Conservation (phyloP, 352 stramenopile genomes). For the Globisporangium okanoganense region DNA sequence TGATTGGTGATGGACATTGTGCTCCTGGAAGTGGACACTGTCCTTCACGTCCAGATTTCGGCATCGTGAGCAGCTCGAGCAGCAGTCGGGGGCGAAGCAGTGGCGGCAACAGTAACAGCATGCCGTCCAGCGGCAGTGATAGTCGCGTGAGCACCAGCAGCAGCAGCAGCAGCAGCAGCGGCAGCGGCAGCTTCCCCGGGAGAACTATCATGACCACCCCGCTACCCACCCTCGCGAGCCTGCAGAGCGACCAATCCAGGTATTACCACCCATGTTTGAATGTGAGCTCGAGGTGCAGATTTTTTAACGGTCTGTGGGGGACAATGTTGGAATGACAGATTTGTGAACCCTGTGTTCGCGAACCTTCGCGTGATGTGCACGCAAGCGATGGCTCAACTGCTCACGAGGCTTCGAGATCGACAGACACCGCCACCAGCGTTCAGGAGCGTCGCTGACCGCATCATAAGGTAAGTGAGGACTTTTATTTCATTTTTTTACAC, state of each 20-base stretch:
- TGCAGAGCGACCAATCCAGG: background rate
- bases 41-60: background rate
- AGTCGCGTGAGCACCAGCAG: background rate
- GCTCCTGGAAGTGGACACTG: background rate
- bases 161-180: background rate
- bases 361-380: slow-evolving; percentile 7
- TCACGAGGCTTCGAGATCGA: slow-evolving; percentile 11
- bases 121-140: background rate
- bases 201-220: background rate
- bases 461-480: background rate
- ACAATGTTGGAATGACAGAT: background rate
- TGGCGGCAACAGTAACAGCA: background rate
- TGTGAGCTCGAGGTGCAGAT: background rate
- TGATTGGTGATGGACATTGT: background rate
- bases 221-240: background rate
- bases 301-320: background rate
- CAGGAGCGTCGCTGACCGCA: slow-evolving; percentile 5
- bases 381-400: background rate
- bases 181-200: background rate
- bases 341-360: background rate
- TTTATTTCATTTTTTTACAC: background rate
- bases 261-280: background rate
- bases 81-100: background rate
- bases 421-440: slow-evolving; percentile 7
- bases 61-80: background rate